A percentile compares a stretch with the other conserved stretches of the same genome.
These are phyloP conservation scores for Scytalidium sp. DNA, from an alignment of 2,329 filamentous ascomycete genomes.

Conservation along the genomic window DNA sequence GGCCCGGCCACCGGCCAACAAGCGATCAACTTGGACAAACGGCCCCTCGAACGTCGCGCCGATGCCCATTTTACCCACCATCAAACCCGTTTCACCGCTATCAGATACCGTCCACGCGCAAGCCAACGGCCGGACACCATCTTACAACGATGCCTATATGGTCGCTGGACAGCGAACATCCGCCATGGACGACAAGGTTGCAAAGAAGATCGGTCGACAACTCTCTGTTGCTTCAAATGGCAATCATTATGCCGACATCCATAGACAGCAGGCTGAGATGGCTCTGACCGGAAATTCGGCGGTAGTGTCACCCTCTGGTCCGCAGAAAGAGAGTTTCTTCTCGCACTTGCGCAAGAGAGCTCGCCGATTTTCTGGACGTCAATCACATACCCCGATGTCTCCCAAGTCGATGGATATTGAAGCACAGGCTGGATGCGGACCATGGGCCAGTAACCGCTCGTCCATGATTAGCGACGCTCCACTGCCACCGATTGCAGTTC, in stretches of 20 bases:
- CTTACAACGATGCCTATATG: conserved; percentile 47
- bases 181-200: conserved; percentile 58
- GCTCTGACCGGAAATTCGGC: conserved; percentile 80
- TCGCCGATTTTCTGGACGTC: conserved; percentile 84
- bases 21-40: conserved; percentile 92
- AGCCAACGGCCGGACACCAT: conserved; percentile 63
- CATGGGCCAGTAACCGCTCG: conserved; percentile 83
- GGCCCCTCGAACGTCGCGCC: conserved; percentile 77
- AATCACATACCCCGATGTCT: conserved; percentile 71
- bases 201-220: conserved; percentile 93
- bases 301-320: conserved; percentile 71
- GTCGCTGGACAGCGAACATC: conserved; percentile 35
- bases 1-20: conserved; percentile 54
- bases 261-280: conserved; percentile 87
- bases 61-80: conserved; percentile 94
- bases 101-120: conserved; percentile 90
- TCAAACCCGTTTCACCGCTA: conserved; percentile 92
- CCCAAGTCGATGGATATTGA: conserved; percentile 84
- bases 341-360: conserved; percentile 94
- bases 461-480: conserved; percentile 70
- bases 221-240: conserved; percentile 87
- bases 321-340: conserved; percentile 94
- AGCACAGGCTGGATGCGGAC: conserved; percentile 86
- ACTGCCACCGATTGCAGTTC: conserved; percentile 41
- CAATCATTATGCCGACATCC: conserved; percentile 88